Evolutionary conservation across 495 filamentous ascomycete species (phyloP), one percentile per base, ranked within the genome.

Genomic region (Aspergillus heteromorphus): DNA sequence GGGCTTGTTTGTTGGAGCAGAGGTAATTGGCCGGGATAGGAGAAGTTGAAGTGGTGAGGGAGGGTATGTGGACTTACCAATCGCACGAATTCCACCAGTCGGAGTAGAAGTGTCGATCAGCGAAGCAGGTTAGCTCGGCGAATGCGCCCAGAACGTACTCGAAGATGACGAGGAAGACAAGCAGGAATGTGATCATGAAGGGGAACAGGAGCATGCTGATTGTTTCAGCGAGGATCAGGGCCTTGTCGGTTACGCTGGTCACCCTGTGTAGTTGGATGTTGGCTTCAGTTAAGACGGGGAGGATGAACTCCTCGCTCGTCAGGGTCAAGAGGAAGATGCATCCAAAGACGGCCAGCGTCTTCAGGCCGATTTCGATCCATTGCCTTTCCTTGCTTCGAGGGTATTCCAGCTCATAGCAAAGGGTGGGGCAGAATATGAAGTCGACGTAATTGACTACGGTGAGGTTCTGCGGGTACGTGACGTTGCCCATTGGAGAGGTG

Each of bases 401-500:
- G 72, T 97, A 98, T 61, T 97, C 95, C 38, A 98, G 77, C 71
- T 98, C 93, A 69, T 98, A 98, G 74, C 93, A 98, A 23, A 98
- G 79, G 1, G 93, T 98, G 9, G 93, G 93, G 61, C 93, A 98
- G 64, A 91, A 83, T 13, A 96, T 72, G 68, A 85, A 98, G 71
- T 98, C 93, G 29, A 81, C 55, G 64, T 89, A 97, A 70, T 98
- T 98, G 25, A 62, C 58, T 59, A 84, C 72, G 1, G 89, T 89
- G 9, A 98, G 80, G 64, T 98, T 98, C 51, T 86, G 73, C 0
- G 93, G 93, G 66, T 98, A 98, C 0, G 89, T 95, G 54, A 95
- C 82, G 57, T 84, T 85, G 43, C 93, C 95, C 23, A 95, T 77
- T 5, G 93, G 92, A 6, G 89, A 92, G 6, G 86, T 95, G 31